These are phyloP conservation scores for Gymnopus androsaceus DNA, from an alignment of 1,284 basidiomycete genomes.

Conservation along the genomic window DNA sequence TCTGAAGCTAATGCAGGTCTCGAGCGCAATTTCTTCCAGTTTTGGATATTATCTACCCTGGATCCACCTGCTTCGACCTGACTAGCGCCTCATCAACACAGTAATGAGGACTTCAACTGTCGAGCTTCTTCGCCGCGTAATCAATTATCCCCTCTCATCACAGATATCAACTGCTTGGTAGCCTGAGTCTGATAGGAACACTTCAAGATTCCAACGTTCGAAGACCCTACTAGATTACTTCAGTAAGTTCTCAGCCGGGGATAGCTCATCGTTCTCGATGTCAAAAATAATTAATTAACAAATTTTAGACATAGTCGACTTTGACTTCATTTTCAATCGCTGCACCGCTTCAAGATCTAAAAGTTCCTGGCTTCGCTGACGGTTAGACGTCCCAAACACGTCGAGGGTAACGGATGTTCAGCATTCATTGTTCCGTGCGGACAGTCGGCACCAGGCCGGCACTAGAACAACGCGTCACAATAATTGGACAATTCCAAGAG, in stretches of 20 bases:
- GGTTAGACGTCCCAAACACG: conserved; percentile 2
- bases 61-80: no score
- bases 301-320: not conserved
- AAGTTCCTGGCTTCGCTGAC: conserved; percentile 8
- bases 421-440: not conserved
- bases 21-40: not conserved
- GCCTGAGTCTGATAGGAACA: no score
- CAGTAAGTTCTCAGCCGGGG: no score
- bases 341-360: not conserved
- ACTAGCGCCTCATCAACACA: no score
- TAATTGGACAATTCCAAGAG: not conserved
- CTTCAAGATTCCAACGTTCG: no score
- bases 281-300: not conserved
- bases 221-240: not conserved
- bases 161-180: not conserved
- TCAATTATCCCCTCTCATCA: no score
- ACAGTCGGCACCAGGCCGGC: no score
- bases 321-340: not conserved
- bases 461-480: no score
- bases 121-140: no score
- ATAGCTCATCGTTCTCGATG: not conserved
- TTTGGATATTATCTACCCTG: conserved; percentile 3
- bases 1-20: not conserved
- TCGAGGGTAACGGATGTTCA: not conserved
- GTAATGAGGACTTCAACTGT: no score